Base-by-base conservation (phyloP, 148 eudicot genomes). In the Arbutus unedo region DNA sequence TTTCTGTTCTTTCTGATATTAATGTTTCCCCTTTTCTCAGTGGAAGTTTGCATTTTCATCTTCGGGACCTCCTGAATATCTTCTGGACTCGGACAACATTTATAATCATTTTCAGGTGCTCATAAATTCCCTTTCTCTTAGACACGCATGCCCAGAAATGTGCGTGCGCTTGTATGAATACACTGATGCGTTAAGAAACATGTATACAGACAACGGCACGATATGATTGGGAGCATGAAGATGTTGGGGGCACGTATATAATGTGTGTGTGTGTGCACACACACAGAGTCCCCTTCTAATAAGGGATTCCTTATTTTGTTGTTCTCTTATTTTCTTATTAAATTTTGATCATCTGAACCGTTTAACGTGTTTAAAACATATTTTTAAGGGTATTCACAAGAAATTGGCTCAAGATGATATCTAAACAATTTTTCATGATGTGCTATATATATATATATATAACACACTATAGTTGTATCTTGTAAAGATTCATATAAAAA, bases 71-170 rank as follows among this genome's bases (percentile, higher is more conserved):
- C 98, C 97, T 23, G 99, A 94, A 83, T 97, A 93, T 84, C 88
- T 97, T 57, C 87, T 91, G 85, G 99, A 97, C 81, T 79, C 93
- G 6, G 99, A 97, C 81, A 74, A 90, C 77, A 90, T 97, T 50
- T 94, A 91, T 73, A 90, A 82, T 81, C 96, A 96, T 82, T 93
- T 97, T 86, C 99, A 94, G 98, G 99, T 97, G 72, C 76, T n/a
- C 48, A 13, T 73, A 19, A 75, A n/a, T 41, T 11, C 64, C 44
- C 44, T 74, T 68, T 44, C 77, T 68, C 55, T 5, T 43, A 25
- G 23, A 66, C 71, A 11, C 43, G 2, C 23, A 7, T 41, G 31
- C 71, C 10, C 0, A 31, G 38, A 31, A 31, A 31, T 31, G 38
- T 31, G 2, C 14, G 6, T 43, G 31, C 16, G 0, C 67, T 60